Percentiles rank a stretch among this genome's conserved stretches.
phyloP scores from a whole-genome alignment of 805 yeast genomes.

The Candida vartiovaarae region DNA sequence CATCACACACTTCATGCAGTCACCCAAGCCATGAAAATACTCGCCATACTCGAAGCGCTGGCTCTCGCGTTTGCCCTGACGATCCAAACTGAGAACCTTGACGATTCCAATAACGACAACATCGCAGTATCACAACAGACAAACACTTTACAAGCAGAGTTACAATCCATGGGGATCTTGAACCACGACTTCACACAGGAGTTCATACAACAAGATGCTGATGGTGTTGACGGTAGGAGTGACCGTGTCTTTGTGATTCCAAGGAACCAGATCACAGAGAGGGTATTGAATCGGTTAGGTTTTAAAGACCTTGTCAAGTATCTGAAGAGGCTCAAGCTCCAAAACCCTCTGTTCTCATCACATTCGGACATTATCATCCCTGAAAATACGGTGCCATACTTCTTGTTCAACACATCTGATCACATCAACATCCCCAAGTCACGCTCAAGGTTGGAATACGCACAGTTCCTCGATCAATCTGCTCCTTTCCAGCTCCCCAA shows the following conservation, averaged over 20 bases:
- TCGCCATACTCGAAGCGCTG: no score
- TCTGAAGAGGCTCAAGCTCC: conserved; percentile 18
- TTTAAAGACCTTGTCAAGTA: conserved; percentile 19
- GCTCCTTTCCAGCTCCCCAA: conserved; percentile 35
- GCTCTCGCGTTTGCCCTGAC: no score
- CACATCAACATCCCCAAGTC: conserved; percentile 10
- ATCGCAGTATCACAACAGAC: conserved; percentile 4
- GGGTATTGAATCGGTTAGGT: conserved; percentile 22
- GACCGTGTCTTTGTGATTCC: conserved; percentile 25
- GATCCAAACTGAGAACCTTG: not conserved
- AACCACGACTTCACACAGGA: no score
- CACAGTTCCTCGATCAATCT: conserved; percentile 24
- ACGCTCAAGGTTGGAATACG: conserved; percentile 14
- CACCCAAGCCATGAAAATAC: no score
- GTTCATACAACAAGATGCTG: not conserved
- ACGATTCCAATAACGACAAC: not conserved
- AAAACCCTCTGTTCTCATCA: conserved; percentile 9
- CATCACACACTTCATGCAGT: no score
- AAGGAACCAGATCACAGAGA: conserved; percentile 19
- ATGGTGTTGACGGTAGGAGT: conserved; percentile 1
- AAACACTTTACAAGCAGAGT: conserved; percentile 3
- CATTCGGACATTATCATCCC: conserved; percentile 27
- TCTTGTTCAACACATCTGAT: conserved; percentile 32
- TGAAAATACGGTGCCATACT: conserved; percentile 27
- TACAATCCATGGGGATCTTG: conserved; percentile 1